phyloP scores from a whole-genome alignment of 805 yeast genomes.

The Monosporozyma yasuniensis region DNA sequence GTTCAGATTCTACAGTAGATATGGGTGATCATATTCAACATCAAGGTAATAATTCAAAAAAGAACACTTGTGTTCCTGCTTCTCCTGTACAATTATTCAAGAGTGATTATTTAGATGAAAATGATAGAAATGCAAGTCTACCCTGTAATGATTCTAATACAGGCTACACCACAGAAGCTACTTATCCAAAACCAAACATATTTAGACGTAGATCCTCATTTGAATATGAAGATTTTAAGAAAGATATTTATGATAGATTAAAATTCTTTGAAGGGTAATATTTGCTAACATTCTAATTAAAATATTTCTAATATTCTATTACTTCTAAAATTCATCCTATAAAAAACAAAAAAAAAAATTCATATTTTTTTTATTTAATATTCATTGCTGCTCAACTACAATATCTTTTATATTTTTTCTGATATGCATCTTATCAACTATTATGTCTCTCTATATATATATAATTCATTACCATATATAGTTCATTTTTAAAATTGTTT shows the following conservation, averaged over 20 bases:
- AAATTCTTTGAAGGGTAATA: conserved; percentile 18
- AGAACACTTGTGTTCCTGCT: not conserved
- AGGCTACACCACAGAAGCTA: not conserved
- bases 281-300: not conserved
- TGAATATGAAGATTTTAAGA: conserved; percentile 27
- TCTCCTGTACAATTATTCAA: not conserved
- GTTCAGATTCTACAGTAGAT: conserved; percentile 2
- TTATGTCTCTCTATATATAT: not conserved
- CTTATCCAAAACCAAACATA: conserved; percentile 3
- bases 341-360: too few relatives aligned
- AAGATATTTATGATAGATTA: conserved; percentile 23
- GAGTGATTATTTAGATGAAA: not conserved
- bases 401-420: not conserved
- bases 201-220: conserved; percentile 22
- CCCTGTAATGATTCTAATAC: not conserved
- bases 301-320: too few relatives aligned
- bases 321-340: too few relatives aligned
- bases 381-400: not conserved
- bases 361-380: not conserved
- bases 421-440: not conserved
- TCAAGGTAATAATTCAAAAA: not conserved
- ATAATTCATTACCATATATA: not conserved
- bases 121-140: not conserved
- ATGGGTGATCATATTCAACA: conserved; percentile 11
- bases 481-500: not conserved